These are phyloP conservation scores for Trichocladium uniseriatum DNA, from an alignment of 495 filamentous ascomycete genomes.

Conservation along the genomic window DNA sequence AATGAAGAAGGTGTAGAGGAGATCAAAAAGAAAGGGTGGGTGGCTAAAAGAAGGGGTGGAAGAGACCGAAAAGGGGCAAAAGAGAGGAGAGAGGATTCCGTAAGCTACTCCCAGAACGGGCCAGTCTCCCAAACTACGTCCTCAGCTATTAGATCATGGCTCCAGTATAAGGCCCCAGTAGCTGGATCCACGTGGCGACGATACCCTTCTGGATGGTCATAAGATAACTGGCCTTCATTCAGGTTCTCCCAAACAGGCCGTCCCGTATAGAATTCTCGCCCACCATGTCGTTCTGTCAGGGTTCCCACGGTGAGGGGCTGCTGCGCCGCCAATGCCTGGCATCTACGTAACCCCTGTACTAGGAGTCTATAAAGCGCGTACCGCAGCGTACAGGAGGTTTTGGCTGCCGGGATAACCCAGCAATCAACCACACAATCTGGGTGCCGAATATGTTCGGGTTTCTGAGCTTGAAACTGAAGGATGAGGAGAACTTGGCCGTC, in stretches of 20 bases:
- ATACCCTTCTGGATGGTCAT: too few relatives aligned
- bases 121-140: too few relatives aligned
- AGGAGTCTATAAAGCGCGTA: slow-evolving; percentile 16
- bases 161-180: too few relatives aligned
- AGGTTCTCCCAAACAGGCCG: not conserved
- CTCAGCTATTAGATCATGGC: too few relatives aligned
- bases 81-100: too few relatives aligned
- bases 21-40: too few relatives aligned
- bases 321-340: not conserved
- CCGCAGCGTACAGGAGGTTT: slow-evolving; percentile 1
- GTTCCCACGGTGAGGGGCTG: not conserved
- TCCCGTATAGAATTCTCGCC: not conserved
- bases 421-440: slow-evolving; percentile 9
- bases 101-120: too few relatives aligned
- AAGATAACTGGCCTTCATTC: not conserved
- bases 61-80: too few relatives aligned
- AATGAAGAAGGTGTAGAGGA: too few relatives aligned
- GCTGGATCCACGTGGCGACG: too few relatives aligned
- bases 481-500: slow-evolving; percentile 10
- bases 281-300: not conserved
- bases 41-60: too few relatives aligned
- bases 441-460: slow-evolving; percentile 5
- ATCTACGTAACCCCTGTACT: slow-evolving; percentile 1
- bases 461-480: slow-evolving; percentile 11
- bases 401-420: slow-evolving; percentile 9